These are phyloP conservation scores for Myotisia sp. DNA, from an alignment of 2,329 filamentous ascomycete species.

Conservation along the genomic window DNA sequence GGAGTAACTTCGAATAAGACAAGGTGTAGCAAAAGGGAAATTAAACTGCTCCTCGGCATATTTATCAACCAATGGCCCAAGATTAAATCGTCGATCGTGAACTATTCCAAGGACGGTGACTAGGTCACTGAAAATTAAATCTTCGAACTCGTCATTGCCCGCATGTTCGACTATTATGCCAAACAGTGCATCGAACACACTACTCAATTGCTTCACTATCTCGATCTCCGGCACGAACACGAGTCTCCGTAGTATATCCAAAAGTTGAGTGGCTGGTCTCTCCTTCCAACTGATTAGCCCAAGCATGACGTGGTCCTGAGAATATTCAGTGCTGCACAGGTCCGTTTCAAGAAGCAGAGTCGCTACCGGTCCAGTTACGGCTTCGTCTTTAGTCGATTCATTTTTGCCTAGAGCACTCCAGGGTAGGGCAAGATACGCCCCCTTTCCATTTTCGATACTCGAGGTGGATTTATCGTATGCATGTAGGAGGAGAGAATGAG, in stretches of 20 bases:
- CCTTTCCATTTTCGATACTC: conserved; percentile 54
- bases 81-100: conserved; percentile 83
- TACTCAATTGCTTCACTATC: conserved; percentile 80
- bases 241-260: conserved; percentile 62
- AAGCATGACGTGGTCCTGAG: conserved; percentile 75
- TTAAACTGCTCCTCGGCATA: conserved; percentile 83
- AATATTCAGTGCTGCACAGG: conserved; percentile 87
- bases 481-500: conserved; percentile 70
- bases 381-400: conserved; percentile 55
- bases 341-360: conserved; percentile 68
- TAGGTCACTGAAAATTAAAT: conserved; percentile 77
- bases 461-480: conserved; percentile 84
- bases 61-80: conserved; percentile 77
- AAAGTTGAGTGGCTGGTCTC: conserved; percentile 54
- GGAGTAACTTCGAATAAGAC: conserved; percentile 73
- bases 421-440: conserved; percentile 72
- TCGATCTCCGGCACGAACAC: conserved; percentile 95
- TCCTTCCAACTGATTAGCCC: conserved; percentile 80
- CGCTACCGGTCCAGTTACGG: conserved; percentile 63
- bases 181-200: conserved; percentile 84
- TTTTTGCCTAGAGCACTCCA: conserved; percentile 59
- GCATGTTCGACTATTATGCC: conserved; percentile 79
- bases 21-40: conserved; percentile 82
- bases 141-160: conserved; percentile 84
- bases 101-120: conserved; percentile 86